Evolutionary conservation across 2,329 filamentous ascomycete species (phyloP), one percentile per base, ranked within the genome.

Genomic region (Scedosporium boydii): DNA sequence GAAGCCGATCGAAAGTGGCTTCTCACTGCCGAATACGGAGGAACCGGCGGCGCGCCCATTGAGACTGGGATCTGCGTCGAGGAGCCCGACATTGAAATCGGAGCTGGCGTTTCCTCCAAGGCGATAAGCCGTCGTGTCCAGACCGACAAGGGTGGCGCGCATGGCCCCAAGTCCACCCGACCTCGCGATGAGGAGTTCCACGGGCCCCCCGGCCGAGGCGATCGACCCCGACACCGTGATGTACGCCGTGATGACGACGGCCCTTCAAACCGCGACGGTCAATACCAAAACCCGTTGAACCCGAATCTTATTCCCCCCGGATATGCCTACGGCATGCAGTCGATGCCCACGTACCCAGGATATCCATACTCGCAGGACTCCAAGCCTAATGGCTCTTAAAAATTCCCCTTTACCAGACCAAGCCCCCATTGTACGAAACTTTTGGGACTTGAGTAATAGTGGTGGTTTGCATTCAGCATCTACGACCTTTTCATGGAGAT

Each of bases 1-100:
- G 95, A 99, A 68, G 95, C 95, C 27, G 95, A 99, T 76, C 86
- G 91, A 65, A 97, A 98, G 75, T 99, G 95, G 95, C 91, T 98
- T 82, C 77, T 96, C 66, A 96, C 87, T 42, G 96, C 95, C 12
- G 91, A 96, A 67, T 96, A 88, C 71, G 95, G 95, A 67, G 95
- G 95, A 62, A 96, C 91, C 65, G 95, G 93, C 63, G 95, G 93
- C 62, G 83, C 84, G 63, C 78, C 86, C 1, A 91, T 99, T 64
- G 88, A 92, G 70, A 80, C 84, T 14, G 92, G 93, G 51, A 85
- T 99, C 77, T 89, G 93, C 6, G 89, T 99, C 27, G 95, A 99
- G 73, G 95, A 99, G 76, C 95, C 95, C 3, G 95, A 99, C 71
- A 99, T 99, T 69, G 95, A 99, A 75, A 99, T 99, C 63, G 95